Conservation (phyloP, 176 grass and related monocot species). For the Thalia dealbata region DNA sequence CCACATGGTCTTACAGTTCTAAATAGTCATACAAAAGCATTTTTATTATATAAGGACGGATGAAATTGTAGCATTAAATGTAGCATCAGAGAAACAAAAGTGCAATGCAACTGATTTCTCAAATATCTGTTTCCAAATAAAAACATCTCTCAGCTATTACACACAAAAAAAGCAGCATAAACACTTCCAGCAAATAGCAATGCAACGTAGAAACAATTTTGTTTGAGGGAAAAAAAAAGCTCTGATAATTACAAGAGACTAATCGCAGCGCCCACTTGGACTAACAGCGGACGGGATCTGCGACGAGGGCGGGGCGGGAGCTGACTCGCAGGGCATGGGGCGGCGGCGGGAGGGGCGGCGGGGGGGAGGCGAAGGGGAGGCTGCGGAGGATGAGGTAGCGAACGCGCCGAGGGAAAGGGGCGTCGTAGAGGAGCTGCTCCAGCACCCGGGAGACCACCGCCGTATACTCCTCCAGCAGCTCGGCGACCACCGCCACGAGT, state of each 20-base stretch:
- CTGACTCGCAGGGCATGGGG: slow-evolving; percentile 9
- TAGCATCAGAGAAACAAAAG: too few relatives aligned
- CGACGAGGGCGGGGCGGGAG: not conserved
- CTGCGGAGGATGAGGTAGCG: slow-evolving; percentile 34
- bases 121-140: too few relatives aligned
- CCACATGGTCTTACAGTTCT: too few relatives aligned
- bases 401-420: slow-evolving; percentile 33
- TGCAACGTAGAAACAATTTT: too few relatives aligned
- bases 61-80: too few relatives aligned
- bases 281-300: not conserved
- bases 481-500: slow-evolving; percentile 35
- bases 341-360: slow-evolving; percentile 21
- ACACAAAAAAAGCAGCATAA: too few relatives aligned
- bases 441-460: slow-evolving; percentile 39
- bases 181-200: too few relatives aligned
- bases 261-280: not conserved
- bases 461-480: slow-evolving; percentile 44
- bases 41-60: too few relatives aligned
- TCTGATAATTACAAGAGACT: not conserved
- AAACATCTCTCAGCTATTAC: too few relatives aligned
- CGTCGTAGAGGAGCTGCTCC: slow-evolving; percentile 33
- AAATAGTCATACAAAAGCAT: too few relatives aligned
- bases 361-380: slow-evolving; percentile 25
- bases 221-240: too few relatives aligned
- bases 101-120: too few relatives aligned